A percentile compares a stretch with the other conserved stretches of the same genome.
These are phyloP conservation scores for Lasiosphaeria miniovina DNA, from an alignment of 495 filamentous ascomycete species.

Conservation along the genomic window DNA sequence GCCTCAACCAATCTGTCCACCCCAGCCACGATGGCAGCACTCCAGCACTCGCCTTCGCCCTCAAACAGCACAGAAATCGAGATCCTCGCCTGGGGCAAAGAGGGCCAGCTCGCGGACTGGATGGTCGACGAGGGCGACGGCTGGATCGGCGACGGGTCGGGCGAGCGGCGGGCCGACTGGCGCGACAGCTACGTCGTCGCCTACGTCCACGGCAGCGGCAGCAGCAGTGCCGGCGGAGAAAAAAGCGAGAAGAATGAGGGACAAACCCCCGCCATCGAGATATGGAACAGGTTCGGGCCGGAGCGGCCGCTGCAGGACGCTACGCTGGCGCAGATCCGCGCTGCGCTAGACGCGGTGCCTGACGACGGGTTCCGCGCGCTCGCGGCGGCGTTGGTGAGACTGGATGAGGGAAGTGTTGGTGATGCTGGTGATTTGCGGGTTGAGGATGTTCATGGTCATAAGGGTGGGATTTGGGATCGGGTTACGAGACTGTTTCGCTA, in stretches of 20 bases:
- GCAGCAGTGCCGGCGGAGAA: too few relatives aligned
- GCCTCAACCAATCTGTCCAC: too few relatives aligned
- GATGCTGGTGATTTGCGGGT: too few relatives aligned
- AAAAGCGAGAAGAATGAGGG: background rate
- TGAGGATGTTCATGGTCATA: too few relatives aligned
- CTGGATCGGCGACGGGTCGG: conserved; percentile 12
- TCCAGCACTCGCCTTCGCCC: too few relatives aligned
- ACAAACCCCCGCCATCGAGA: conserved; percentile 7
- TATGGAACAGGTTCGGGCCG: conserved; percentile 11
- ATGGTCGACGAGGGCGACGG: conserved; percentile 17
- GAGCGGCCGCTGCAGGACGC: conserved; percentile 6
- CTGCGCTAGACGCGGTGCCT: background rate
- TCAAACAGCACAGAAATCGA: background rate
- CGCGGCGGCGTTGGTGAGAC: too few relatives aligned
- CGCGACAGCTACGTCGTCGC: conserved; percentile 20
- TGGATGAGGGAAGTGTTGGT: too few relatives aligned
- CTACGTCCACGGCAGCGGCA: background rate
- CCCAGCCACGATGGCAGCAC: too few relatives aligned
- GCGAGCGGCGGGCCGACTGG: conserved; percentile 18
- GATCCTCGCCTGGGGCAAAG: conserved; percentile 15
- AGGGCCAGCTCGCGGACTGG: conserved; percentile 20
- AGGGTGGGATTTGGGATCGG: too few relatives aligned
- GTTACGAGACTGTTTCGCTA: too few relatives aligned
- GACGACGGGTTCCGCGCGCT: too few relatives aligned
- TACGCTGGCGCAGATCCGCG: conserved; percentile 12